phyloP scores from a whole-genome alignment of 768 basidiomycete species.

The Austroboletus eburneus region DNA sequence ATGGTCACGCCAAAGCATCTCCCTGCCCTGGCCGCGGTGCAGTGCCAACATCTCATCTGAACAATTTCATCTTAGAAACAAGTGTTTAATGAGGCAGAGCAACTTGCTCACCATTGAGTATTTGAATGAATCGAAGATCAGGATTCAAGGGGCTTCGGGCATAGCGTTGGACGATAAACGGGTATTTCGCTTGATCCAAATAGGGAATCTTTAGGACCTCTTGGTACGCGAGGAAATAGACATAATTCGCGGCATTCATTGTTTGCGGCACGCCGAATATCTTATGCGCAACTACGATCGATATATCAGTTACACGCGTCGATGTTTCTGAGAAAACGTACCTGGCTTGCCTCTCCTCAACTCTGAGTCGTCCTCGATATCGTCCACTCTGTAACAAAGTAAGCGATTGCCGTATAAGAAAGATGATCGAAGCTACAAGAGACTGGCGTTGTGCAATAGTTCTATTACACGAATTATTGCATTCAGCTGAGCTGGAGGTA shows the following conservation, averaged over 20 bases:
- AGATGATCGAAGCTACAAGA: constrained; percentile 56
- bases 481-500: constrained; percentile 65
- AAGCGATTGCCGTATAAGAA: neutral
- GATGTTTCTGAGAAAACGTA: constrained; percentile 21
- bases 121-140: constrained; percentile 52
- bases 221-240: constrained; percentile 90
- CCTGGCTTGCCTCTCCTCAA: constrained; percentile 83
- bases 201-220: constrained; percentile 52
- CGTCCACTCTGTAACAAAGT: constrained; percentile 64
- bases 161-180: constrained; percentile 37
- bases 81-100: neutral
- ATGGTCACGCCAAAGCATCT: constrained; percentile 90
- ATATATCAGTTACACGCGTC: neutral
- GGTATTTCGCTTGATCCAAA: constrained; percentile 5
- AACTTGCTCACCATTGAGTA: constrained; percentile 62
- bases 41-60: constrained; percentile 70
- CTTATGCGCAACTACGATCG: constrained; percentile 79
- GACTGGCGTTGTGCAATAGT: constrained; percentile 91
- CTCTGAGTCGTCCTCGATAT: constrained; percentile 92
- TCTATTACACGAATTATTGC: constrained; percentile 77
- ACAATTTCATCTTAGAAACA: neutral
- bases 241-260: constrained; percentile 95
- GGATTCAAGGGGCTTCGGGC: constrained; percentile 9
- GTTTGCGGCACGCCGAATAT: constrained; percentile 96
- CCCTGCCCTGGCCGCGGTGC: constrained; percentile 91